These are phyloP conservation scores for Nicotiana rustica DNA, from an alignment of 305 asterid genomes.

Conservation along the genomic window DNA sequence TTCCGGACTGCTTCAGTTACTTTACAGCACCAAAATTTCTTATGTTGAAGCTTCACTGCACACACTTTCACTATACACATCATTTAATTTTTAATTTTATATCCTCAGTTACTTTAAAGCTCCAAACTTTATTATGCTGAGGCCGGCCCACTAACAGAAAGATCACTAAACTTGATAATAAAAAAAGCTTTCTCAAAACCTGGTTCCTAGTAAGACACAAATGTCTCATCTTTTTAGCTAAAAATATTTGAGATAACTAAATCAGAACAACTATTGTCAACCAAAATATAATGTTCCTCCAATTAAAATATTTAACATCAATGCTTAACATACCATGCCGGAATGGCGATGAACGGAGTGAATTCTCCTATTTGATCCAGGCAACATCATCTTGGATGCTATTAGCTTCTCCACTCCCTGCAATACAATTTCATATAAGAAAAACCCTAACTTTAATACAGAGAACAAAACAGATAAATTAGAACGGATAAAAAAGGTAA, in stretches of 20 bases:
- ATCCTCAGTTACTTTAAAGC: background rate
- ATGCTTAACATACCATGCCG: constrained; percentile 67
- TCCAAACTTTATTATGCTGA: background rate
- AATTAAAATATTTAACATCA: background rate
- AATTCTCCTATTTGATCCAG: constrained; percentile 91
- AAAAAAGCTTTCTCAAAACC: background rate
- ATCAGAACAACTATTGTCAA: constrained; percentile 5
- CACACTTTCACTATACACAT: background rate
- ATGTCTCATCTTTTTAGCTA: background rate
- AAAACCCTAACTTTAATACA: constrained; percentile 30
- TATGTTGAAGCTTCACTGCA: background rate
- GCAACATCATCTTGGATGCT: constrained; percentile 94
- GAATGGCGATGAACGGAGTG: constrained; percentile 94
- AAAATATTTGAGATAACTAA: constrained; percentile 14
- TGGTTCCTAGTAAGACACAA: background rate
- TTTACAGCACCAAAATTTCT: background rate
- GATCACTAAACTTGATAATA: background rate
- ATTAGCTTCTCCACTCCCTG: constrained; percentile 98
- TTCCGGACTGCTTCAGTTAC: background rate
- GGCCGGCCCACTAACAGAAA: background rate
- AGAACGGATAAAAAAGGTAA: background rate
- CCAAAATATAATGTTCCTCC: background rate
- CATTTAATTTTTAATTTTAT: no score
- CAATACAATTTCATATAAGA: constrained; percentile 22
- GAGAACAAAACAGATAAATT: background rate